Evolutionary conservation across 2,329 filamentous ascomycete genomes (phyloP).

Genomic region (Lasiodiplodia hormozganensis): DNA sequence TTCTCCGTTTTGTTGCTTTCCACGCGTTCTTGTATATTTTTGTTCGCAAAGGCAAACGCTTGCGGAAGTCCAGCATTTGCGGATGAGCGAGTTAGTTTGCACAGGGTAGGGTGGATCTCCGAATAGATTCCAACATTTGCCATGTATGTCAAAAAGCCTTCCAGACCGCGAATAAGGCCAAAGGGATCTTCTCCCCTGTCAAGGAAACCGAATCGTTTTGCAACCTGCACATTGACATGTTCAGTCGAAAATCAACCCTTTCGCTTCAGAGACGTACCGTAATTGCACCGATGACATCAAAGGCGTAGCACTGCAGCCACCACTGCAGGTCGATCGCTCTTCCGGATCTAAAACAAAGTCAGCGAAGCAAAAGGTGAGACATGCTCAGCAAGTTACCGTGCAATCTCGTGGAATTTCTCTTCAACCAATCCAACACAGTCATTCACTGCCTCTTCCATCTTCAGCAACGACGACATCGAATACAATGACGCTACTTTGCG

Average conservation of each 20-base stretch:
- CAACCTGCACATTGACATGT: too few species aligned
- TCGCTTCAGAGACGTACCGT: conserved; percentile 51
- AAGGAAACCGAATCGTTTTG: conserved; percentile 43
- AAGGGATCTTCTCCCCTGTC: conserved; percentile 55
- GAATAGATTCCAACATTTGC: conserved; percentile 53
- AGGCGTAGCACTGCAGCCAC: conserved; percentile 58
- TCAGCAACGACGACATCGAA: conserved; percentile 6
- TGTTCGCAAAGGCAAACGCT: too few species aligned
- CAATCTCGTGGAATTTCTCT: background rate
- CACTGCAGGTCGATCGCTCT: conserved; percentile 49
- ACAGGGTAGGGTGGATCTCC: conserved; percentile 42
- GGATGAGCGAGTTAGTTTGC: too few species aligned
- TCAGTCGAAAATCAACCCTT: too few species aligned
- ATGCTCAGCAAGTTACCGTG: background rate
- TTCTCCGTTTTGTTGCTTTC: background rate
- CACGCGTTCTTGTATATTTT: background rate
- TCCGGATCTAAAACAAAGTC: background rate
- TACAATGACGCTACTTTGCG: conserved; percentile 10
- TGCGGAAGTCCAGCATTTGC: too few species aligned
- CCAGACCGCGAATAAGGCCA: conserved; percentile 50
- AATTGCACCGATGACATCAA: conserved; percentile 61
- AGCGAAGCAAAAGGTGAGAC: background rate
- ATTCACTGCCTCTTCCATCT: conserved; percentile 3
- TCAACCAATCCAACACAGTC: background rate
- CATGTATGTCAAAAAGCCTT: conserved; percentile 46